phyloP scores from a whole-genome alignment of 345 rosid species.

The Brassica cretica region DNA sequence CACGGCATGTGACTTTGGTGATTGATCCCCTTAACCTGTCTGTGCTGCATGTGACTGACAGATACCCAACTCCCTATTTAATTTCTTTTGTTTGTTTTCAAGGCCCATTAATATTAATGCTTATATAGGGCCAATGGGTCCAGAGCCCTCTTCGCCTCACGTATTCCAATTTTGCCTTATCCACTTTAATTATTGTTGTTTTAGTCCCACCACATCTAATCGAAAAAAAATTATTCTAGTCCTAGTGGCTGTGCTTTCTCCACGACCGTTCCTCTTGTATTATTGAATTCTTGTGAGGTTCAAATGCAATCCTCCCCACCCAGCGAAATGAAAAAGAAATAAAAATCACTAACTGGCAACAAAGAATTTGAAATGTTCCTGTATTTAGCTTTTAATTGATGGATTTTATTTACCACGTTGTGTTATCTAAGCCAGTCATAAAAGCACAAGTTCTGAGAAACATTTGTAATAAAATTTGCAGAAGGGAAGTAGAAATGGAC shows the following conservation, averaged over 20 bases:
- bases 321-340: background rate
- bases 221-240: background rate
- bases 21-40: slow-evolving; percentile 18
- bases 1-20: slow-evolving; percentile 34
- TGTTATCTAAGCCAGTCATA: background rate
- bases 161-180: background rate
- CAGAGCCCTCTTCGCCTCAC: slow-evolving; percentile 21
- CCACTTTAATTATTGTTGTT: slow-evolving; percentile 1
- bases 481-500: slow-evolving; percentile 23
- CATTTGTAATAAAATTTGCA: background rate
- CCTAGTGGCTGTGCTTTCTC: slow-evolving; percentile 4
- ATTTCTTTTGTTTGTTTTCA: slow-evolving; percentile 26
- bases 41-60: slow-evolving; percentile 6
- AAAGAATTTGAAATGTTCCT: slow-evolving; percentile 3
- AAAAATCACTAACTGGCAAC: background rate
- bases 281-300: slow-evolving; percentile 5
- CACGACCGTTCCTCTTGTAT: background rate
- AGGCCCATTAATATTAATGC: slow-evolving; percentile 34
- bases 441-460: background rate
- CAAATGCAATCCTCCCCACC: background rate
- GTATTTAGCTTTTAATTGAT: background rate
- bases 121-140: slow-evolving; percentile 26
- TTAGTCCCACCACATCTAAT: slow-evolving; percentile 2
- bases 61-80: background rate
- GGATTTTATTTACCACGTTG: slow-evolving; percentile 13